Conservation (phyloP, 805 yeast species). For the Saccharomyces jurei region DNA sequence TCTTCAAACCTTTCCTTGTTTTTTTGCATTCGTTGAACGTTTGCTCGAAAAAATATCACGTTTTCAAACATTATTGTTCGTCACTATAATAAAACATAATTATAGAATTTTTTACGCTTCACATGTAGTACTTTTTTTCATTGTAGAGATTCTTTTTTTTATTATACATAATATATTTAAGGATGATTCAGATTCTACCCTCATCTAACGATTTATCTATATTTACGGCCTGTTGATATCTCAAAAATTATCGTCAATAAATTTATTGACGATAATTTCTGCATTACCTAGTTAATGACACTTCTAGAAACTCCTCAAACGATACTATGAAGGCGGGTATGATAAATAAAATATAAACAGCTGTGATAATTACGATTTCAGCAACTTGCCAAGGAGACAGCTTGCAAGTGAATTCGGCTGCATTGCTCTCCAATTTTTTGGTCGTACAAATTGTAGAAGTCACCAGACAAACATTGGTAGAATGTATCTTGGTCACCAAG, state of each 20-base stretch:
- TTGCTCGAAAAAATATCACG: neutral
- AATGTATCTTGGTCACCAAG: constrained; percentile 49
- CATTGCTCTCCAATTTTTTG: constrained; percentile 47
- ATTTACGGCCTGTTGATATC: neutral
- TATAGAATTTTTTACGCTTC: neutral
- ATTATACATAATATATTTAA: neutral
- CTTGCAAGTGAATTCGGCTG: constrained; percentile 43
- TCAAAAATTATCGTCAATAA: neutral
- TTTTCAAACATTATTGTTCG: neutral
- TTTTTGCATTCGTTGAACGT: neutral
- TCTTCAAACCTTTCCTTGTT: neutral
- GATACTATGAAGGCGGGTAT: neutral
- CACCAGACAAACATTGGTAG: constrained; percentile 60
- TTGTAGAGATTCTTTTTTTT: neutral
- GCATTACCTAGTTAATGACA: neutral
- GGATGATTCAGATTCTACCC: neutral
- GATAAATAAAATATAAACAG: too few species aligned
- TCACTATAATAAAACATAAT: neutral
- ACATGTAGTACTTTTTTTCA: neutral
- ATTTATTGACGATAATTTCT: neutral
- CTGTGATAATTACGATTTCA: constrained; percentile 10
- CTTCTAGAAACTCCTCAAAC: neutral
- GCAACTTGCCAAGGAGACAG: constrained; percentile 46
- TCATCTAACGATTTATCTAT: neutral
- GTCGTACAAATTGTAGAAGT: constrained; percentile 61